These are phyloP conservation scores for Neoboletus subvelutipes DNA, from an alignment of 768 basidiomycete species.

Conservation along the genomic window DNA sequence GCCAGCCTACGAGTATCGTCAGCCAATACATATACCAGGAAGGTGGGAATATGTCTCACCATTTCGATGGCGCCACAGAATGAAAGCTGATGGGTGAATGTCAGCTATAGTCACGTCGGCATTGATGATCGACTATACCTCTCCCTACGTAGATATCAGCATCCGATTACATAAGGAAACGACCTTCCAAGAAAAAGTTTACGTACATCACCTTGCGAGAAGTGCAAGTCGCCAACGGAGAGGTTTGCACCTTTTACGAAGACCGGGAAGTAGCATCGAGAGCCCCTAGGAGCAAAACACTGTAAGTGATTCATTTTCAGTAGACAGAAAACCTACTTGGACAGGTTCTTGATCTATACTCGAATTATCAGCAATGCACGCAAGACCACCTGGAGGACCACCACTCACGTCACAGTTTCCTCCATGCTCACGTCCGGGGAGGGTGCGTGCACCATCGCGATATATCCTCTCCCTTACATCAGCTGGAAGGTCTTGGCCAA, in stretches of 20 bases:
- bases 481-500: conserved; percentile 60
- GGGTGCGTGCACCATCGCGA: conserved; percentile 67
- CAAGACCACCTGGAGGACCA: neutral
- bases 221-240: conserved; percentile 77
- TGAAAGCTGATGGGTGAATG: conserved; percentile 43
- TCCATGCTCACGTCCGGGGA: conserved; percentile 78
- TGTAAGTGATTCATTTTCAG: neutral
- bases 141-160: conserved; percentile 43
- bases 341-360: conserved; percentile 70
- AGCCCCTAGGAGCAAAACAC: conserved; percentile 42
- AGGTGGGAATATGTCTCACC: conserved; percentile 33
- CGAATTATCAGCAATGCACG: neutral
- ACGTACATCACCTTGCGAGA: conserved; percentile 72
- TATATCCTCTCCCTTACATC: conserved; percentile 53
- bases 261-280: conserved; percentile 74
- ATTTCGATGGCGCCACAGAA: conserved; percentile 82
- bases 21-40: neutral
- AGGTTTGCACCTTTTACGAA: conserved; percentile 75
- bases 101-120: neutral
- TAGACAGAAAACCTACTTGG: conserved; percentile 37
- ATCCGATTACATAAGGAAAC: neutral
- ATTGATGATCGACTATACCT: conserved; percentile 37
- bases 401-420: conserved; percentile 68
- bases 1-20: conserved; percentile 47
- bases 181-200: neutral